These are phyloP conservation scores for Carex arenaria DNA, from an alignment of 202 grass and related monocot genomes.

Conservation along the genomic window DNA sequence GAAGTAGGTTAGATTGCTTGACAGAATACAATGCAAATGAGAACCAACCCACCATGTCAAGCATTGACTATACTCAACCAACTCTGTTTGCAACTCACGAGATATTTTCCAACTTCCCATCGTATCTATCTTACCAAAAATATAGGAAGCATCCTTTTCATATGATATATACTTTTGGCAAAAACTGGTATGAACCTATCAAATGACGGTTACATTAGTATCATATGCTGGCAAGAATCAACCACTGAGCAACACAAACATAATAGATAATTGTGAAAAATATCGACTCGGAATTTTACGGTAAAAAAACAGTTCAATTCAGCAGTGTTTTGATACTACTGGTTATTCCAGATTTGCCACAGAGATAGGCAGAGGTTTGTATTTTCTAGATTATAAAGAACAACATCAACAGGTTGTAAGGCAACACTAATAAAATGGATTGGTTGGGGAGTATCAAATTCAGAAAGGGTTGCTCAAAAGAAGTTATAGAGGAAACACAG, in stretches of 20 bases:
- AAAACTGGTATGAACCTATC: background rate
- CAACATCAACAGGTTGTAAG: background rate
- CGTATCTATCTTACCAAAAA: conserved; percentile 9
- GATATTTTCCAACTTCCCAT: background rate
- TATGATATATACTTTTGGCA: background rate
- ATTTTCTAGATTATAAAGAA: background rate
- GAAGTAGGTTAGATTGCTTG: background rate
- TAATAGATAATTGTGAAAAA: background rate
- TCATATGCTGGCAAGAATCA: background rate
- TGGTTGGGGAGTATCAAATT: background rate
- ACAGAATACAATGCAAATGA: background rate
- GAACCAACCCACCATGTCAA: background rate
- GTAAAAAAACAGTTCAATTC: background rate
- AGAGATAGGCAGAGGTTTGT: background rate
- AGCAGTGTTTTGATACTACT: background rate
- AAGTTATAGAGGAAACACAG: background rate
- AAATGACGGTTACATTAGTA: background rate
- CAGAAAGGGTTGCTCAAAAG: background rate
- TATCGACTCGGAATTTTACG: background rate
- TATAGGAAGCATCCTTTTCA: background rate
- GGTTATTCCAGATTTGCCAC: background rate
- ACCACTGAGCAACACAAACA: background rate
- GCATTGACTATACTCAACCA: background rate
- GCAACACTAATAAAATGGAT: background rate
- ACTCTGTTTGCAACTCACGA: background rate